Evolutionary conservation across 148 eudicot genomes (phyloP).

Genomic region (Chenopodium formosanum): DNA sequence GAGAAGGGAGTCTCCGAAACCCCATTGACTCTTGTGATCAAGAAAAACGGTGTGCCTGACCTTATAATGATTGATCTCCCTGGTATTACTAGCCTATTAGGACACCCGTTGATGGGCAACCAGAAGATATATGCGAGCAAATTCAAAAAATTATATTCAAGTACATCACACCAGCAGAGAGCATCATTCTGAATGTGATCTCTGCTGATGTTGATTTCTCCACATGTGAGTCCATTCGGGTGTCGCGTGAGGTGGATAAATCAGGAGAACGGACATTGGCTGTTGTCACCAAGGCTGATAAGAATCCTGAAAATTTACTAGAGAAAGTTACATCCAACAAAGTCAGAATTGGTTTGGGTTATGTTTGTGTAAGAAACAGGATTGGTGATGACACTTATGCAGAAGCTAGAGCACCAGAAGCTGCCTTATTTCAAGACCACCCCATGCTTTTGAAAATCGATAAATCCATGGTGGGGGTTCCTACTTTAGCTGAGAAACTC

Average conservation of each 20-base stretch:
- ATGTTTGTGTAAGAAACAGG: slow-evolving; percentile 34
- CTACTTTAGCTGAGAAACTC: slow-evolving; percentile 46
- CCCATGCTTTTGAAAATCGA: slow-evolving; percentile 31
- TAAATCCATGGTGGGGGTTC: slow-evolving; percentile 54
- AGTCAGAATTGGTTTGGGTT: slow-evolving; percentile 30
- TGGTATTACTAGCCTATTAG: slow-evolving; percentile 28
- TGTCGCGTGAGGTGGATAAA: slow-evolving; percentile 34
- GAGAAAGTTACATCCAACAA: slow-evolving; percentile 32
- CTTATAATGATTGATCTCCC: slow-evolving; percentile 48
- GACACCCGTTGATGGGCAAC: slow-evolving; percentile 27
- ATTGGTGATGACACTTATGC: slow-evolving; percentile 29
- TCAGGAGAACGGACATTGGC: slow-evolving; percentile 31
- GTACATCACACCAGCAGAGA: slow-evolving; percentile 30
- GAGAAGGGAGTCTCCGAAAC: slow-evolving; percentile 13
- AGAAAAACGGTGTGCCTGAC: slow-evolving; percentile 41
- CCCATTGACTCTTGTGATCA: slow-evolving; percentile 21
- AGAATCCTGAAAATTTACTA: slow-evolving; percentile 27
- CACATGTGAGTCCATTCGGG: slow-evolving; percentile 31
- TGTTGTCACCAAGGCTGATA: slow-evolving; percentile 34
- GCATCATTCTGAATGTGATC: slow-evolving; percentile 28
- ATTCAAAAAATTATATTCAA: slow-evolving; percentile 24
- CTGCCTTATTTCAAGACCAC: background rate
- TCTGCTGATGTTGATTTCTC: slow-evolving; percentile 35
- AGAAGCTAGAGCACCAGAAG: slow-evolving; percentile 19
- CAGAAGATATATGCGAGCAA: slow-evolving; percentile 27